Evolutionary conservation across 2,329 filamentous ascomycete species (phyloP), one percentile per base, ranked within the genome.

Genomic region (Microascus cirrosus): DNA sequence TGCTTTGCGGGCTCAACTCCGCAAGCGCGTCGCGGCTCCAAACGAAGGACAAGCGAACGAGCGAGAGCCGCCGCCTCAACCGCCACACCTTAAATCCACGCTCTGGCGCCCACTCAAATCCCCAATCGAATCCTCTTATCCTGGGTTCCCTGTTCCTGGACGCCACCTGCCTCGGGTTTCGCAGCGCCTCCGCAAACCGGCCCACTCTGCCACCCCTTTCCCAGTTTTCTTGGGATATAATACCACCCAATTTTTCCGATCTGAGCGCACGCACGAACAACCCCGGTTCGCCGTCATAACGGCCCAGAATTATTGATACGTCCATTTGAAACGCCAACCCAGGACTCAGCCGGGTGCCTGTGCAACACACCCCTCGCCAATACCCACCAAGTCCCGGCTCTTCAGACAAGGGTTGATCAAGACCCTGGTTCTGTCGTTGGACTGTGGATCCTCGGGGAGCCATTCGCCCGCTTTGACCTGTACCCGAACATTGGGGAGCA

Each of bases 301-400:
- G 54, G 57, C 62, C 59, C 28, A 64, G 63, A 63, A 65, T 65
- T 65, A 62, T 65, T 64, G 62, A 65, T 61, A 62, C 63, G 55
- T 60, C 60, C 60, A 63, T 60, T 61, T 65, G 63, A 65, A 65
- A 65, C 63, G 60, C 48, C 59, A 54, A 61, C 60, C 60, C 61
- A 39, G 32, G 20, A n/a, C 20, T 18, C 22, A 22, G 1, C 6
- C 3, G 20, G 11, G 18, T 15, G 45, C 55, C 55, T 25, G 55
- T 54, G 56, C 55, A 57, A 57, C 52, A 20, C n/a, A 24, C 34
- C 56, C 45, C 53, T 59, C 32, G 24, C 22, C 35, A 42, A 32
- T 11, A 48, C 35, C 36, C 36, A 32, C 36, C 15, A 2, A 24
- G 36, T 25, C 35, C 54, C 35, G 24, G 24, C 51, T 53, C 50